Evolutionary conservation across 2,329 filamentous ascomycete species (phyloP).

Genomic region (Aureobasidium sp.): DNA sequence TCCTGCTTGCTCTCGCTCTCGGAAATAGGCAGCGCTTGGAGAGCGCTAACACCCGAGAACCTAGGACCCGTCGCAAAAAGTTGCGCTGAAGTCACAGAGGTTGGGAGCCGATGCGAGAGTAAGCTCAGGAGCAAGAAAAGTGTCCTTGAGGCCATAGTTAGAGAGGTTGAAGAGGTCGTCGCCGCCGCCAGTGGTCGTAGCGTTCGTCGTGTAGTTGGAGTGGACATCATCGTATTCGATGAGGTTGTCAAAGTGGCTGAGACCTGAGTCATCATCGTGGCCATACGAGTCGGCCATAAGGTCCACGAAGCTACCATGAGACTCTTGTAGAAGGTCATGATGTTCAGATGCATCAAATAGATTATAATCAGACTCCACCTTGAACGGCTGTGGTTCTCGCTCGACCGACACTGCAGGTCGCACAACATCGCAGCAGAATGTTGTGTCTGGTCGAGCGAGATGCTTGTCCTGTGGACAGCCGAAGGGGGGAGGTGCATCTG

Average conservation of each 20-base stretch:
- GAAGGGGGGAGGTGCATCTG: constrained; percentile 6
- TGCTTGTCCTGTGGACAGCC: constrained; percentile 11
- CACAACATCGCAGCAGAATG: constrained; percentile 99
- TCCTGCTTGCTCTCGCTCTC: constrained; percentile 11
- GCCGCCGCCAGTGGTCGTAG: not conserved
- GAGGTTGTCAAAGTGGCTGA: constrained; percentile 15
- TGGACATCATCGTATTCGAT: not conserved
- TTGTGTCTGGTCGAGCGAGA: constrained; percentile 88
- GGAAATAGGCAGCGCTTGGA: constrained; percentile 15
- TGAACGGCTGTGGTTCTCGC: constrained; percentile 19
- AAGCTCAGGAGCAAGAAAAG: constrained; percentile 13
- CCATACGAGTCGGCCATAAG: constrained; percentile 29
- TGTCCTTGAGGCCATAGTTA: constrained; percentile 10
- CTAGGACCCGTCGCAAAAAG: constrained; percentile 18
- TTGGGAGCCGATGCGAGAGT: constrained; percentile 15
- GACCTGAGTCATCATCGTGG: constrained; percentile 13
- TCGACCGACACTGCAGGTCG: constrained; percentile 99
- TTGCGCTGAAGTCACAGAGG: constrained; percentile 17
- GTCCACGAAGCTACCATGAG: constrained; percentile 28
- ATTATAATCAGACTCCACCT: constrained; percentile 20
- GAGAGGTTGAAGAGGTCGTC: constrained; percentile 11
- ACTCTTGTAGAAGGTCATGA: constrained; percentile 27
- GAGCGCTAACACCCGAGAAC: constrained; percentile 16
- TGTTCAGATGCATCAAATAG: constrained; percentile 24
- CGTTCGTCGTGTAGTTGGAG: constrained; percentile 12